These are phyloP conservation scores for Debaryomycetaceae sp. DNA, from an alignment of 1,139 yeast genomes.

Conservation along the genomic window DNA sequence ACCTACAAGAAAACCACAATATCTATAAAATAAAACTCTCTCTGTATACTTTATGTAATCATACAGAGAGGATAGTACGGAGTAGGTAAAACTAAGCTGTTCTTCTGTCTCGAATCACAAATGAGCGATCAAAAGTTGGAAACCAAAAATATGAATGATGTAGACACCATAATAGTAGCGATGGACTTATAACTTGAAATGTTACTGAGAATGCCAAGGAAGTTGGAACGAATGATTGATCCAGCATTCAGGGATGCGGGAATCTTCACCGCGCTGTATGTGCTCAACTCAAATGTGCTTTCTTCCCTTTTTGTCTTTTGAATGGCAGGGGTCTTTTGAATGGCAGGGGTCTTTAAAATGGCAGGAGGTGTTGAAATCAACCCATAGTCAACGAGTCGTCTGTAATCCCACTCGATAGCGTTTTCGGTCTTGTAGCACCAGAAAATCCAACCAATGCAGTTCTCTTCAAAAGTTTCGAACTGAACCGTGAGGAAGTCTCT, in stretches of 20 bases:
- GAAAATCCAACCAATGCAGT: constrained; percentile 21
- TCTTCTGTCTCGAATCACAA: too few relatives aligned
- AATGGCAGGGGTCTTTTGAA: neutral
- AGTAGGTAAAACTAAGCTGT: too few relatives aligned
- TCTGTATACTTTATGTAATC: too few relatives aligned
- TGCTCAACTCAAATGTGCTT: too few relatives aligned
- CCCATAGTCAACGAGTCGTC: constrained; percentile 4
- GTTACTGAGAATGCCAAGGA: neutral
- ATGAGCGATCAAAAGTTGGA: neutral
- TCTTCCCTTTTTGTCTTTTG: too few relatives aligned
- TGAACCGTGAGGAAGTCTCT: constrained; percentile 17
- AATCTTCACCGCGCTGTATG: neutral
- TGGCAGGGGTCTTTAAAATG: neutral
- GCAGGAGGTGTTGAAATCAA: constrained; percentile 3
- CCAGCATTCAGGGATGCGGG: neutral
- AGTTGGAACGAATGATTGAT: neutral
- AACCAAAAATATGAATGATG: neutral
- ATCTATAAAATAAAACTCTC: too few relatives aligned
- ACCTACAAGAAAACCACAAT: too few relatives aligned
- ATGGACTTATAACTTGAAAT: neutral
- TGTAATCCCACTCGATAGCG: constrained; percentile 22
- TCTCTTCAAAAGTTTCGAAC: constrained; percentile 15
- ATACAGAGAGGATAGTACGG: too few relatives aligned
- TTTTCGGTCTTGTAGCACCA: constrained; percentile 25
- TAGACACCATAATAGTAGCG: neutral